phyloP scores from a whole-genome alignment of 1,139 yeast genomes.

The Protomyces pachydermus region DNA sequence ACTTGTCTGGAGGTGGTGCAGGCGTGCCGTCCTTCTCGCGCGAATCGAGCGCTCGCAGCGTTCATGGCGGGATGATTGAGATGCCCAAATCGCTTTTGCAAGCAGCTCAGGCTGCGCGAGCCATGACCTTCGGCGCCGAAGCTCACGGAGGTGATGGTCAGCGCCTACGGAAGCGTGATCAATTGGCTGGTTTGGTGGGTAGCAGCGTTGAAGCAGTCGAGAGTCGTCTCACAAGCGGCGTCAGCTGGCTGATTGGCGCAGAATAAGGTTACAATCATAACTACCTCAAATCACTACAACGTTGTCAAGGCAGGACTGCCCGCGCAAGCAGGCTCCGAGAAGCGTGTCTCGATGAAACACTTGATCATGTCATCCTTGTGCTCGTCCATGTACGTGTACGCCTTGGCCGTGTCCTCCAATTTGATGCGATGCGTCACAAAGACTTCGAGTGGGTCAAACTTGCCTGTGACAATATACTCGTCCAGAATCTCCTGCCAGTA shows the following conservation, averaged over 20 bases:
- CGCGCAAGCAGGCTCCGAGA: constrained; percentile 15
- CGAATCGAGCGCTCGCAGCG: background rate
- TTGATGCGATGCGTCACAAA: constrained; percentile 27
- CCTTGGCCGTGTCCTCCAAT: constrained; percentile 27
- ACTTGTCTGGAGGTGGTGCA: background rate
- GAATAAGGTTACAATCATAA: background rate
- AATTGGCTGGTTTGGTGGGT: constrained; percentile 19
- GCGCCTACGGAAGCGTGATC: constrained; percentile 19
- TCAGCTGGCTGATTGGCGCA: constrained; percentile 11
- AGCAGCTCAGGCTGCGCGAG: constrained; percentile 23
- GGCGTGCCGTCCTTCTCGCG: background rate
- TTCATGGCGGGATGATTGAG: constrained; percentile 3
- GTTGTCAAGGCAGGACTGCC: constrained; percentile 17
- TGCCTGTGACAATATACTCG: constrained; percentile 17
- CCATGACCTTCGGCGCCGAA: background rate
- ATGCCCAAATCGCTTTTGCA: constrained; percentile 23
- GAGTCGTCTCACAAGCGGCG: constrained; percentile 17
- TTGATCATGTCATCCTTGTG: constrained; percentile 27
- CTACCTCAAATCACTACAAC: background rate
- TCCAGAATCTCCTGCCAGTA: constrained; percentile 29
- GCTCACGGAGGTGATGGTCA: background rate
- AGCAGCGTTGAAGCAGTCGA: constrained; percentile 23
- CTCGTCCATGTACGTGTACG: constrained; percentile 21
- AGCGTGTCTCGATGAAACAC: constrained; percentile 25
- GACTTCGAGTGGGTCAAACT: constrained; percentile 23